Conservation (phyloP, 2,329 filamentous ascomycete genomes). For the Trichoderma sp. region DNA sequence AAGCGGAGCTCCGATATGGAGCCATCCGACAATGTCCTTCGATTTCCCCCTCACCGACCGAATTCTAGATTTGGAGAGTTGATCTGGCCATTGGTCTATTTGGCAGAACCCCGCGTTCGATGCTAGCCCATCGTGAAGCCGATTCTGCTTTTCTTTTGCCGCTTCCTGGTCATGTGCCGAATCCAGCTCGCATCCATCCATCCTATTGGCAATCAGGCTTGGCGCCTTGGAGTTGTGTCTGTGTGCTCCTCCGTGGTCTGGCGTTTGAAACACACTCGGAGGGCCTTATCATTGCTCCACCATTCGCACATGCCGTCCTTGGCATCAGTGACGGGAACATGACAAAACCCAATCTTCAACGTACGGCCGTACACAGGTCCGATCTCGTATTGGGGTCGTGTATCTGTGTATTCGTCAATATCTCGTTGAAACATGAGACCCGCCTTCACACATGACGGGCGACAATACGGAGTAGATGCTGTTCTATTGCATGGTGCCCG, state of each 20-base stretch:
- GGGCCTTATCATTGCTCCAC: neutral
- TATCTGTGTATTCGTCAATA: neutral
- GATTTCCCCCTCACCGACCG: neutral
- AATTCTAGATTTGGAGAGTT: neutral
- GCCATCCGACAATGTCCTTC: neutral
- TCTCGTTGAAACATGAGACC: neutral
- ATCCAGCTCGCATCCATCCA: neutral
- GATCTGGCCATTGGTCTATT: neutral
- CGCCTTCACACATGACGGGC: neutral
- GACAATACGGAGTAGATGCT: neutral
- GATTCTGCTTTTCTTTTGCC: neutral
- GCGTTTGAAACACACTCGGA: neutral
- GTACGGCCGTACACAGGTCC: neutral
- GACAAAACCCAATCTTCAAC: neutral
- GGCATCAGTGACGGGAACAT: neutral
- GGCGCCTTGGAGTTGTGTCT: neutral
- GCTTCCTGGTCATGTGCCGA: neutral
- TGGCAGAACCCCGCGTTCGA: neutral
- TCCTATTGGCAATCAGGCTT: neutral
- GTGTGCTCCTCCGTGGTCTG: neutral
- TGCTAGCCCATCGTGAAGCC: neutral
- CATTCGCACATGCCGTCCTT: neutral
- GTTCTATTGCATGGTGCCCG: neutral
- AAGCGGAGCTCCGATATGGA: slow-evolving; percentile 6
- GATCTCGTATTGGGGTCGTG: neutral